These are phyloP conservation scores for Erysimum cheiranthoides DNA, from an alignment of 345 rosid species.

Conservation along the genomic window DNA sequence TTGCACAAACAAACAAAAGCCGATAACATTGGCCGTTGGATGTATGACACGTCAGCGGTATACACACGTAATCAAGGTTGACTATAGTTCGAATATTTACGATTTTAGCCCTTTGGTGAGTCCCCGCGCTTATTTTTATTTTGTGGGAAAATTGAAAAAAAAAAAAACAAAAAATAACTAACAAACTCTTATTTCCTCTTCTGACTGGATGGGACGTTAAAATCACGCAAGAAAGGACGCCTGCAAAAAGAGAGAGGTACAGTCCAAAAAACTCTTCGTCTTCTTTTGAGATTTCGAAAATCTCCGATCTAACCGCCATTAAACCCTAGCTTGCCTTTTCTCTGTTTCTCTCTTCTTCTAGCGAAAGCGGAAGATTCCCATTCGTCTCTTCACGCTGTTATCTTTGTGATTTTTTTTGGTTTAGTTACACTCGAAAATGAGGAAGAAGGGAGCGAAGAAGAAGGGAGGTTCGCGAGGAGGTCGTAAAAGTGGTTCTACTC, in stretches of 20 bases:
- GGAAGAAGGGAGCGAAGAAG: conserved; percentile 48
- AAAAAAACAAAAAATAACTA: neutral
- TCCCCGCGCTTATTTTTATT: conserved; percentile 7
- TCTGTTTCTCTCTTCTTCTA: neutral
- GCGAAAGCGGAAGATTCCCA: neutral
- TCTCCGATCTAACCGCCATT: conserved; percentile 38
- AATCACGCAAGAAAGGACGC: conserved; percentile 23
- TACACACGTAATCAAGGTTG: neutral
- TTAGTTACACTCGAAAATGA: conserved; percentile 39
- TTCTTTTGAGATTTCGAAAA: conserved; percentile 10
- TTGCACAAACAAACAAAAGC: neutral
- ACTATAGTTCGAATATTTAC: neutral
- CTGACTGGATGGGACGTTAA: neutral
- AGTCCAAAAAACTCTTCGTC: conserved; percentile 30
- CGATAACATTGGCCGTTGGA: conserved; percentile 15
- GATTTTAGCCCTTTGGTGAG: neutral
- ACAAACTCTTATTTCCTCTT: conserved; percentile 7
- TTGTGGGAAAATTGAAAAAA: neutral
- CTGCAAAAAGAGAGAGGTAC: conserved; percentile 11
- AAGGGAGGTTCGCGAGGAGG: conserved; percentile 42
- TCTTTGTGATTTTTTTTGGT: neutral
- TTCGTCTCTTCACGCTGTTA: neutral
- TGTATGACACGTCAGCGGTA: conserved; percentile 10
- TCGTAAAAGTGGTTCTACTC: conserved; percentile 23
- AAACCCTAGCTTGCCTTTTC: conserved; percentile 13